phyloP scores from a whole-genome alignment of 208 protist genomes.

The Tritrichomonas foetus region DNA sequence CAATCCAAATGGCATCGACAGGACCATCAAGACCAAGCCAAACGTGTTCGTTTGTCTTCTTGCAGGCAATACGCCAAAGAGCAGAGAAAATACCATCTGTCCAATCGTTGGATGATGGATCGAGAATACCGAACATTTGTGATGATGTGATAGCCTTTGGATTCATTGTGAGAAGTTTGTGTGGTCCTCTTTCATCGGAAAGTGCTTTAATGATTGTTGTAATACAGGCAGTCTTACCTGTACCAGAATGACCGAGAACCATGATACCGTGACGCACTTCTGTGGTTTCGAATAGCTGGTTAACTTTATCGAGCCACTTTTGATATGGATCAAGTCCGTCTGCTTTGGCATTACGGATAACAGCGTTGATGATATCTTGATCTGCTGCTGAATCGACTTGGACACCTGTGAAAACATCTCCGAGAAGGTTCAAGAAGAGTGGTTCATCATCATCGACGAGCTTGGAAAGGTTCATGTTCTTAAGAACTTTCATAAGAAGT shows the following conservation, averaged over 20 bases:
- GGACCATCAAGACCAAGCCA: conserved; percentile 91
- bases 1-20: conserved; percentile 97
- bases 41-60: conserved; percentile 55
- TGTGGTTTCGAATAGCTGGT: conserved; percentile 75
- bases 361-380: conserved; percentile 54
- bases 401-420: conserved; percentile 67
- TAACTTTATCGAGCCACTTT: conserved; percentile 64
- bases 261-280: conserved; percentile 73
- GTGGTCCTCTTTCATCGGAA: conserved; percentile 39
- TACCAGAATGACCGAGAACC: conserved; percentile 63
- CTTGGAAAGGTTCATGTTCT: conserved; percentile 94
- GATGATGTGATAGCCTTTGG: conserved; percentile 70
- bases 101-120: conserved; percentile 90
- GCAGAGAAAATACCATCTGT: conserved; percentile 91
- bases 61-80: conserved; percentile 70
- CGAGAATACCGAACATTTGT: conserved; percentile 80
- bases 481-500: conserved; percentile 86
- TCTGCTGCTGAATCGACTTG: conserved; percentile 46
- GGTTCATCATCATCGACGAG: conserved; percentile 90
- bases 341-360: conserved; percentile 50
- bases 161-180: conserved; percentile 66
- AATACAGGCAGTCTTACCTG: conserved; percentile 65
- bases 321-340: conserved; percentile 54
- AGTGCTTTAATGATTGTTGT: conserved; percentile 47
- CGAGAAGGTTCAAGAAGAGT: conserved; percentile 86